Percentiles rank a stretch among this genome's conserved stretches.
These are phyloP conservation scores for Cladosporium sphaerospermum DNA, from an alignment of 2,329 filamentous ascomycete genomes.

Conservation along the genomic window DNA sequence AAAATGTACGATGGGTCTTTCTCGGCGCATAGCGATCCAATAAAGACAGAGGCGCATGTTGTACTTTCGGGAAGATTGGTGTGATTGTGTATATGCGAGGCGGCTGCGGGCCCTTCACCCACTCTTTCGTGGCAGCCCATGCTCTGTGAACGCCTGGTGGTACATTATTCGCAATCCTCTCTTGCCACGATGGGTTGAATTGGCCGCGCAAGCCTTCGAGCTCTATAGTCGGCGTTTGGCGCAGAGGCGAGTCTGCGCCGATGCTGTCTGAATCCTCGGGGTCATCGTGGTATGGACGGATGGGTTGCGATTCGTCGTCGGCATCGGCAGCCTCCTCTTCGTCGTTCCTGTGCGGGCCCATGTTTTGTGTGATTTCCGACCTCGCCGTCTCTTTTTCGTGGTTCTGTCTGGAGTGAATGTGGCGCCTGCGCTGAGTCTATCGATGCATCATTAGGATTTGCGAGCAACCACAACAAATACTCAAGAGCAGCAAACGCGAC, in stretches of 20 bases:
- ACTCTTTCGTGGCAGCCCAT: constrained; percentile 36
- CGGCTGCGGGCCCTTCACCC: constrained; percentile 45
- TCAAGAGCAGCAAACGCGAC: neutral
- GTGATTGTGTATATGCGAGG: constrained; percentile 43
- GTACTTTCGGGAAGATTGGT: constrained; percentile 57
- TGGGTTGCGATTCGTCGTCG: constrained; percentile 2
- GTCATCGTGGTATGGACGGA: constrained; percentile 25
- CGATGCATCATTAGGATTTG: neutral
- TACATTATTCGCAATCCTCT: constrained; percentile 21
- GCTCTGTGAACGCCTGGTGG: constrained; percentile 23
- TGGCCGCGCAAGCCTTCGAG: constrained; percentile 20
- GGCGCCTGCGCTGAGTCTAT: neutral
- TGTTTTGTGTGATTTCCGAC: neutral
- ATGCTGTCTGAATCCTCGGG: constrained; percentile 26
- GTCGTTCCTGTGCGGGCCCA: constrained; percentile 4
- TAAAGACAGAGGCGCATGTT: constrained; percentile 59
- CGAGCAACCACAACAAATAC: neutral
- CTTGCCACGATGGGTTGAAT: constrained; percentile 17
- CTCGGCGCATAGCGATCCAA: constrained; percentile 58
- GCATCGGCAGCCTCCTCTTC: constrained; percentile 4
- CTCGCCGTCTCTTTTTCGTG: neutral
- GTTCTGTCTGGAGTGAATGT: neutral
- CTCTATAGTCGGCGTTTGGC: constrained; percentile 19
- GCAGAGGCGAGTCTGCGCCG: constrained; percentile 22
- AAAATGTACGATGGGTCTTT: constrained; percentile 50